These are phyloP conservation scores for Zasmidium citrigriseum DNA, from an alignment of 2,329 filamentous ascomycete genomes.

Conservation along the genomic window DNA sequence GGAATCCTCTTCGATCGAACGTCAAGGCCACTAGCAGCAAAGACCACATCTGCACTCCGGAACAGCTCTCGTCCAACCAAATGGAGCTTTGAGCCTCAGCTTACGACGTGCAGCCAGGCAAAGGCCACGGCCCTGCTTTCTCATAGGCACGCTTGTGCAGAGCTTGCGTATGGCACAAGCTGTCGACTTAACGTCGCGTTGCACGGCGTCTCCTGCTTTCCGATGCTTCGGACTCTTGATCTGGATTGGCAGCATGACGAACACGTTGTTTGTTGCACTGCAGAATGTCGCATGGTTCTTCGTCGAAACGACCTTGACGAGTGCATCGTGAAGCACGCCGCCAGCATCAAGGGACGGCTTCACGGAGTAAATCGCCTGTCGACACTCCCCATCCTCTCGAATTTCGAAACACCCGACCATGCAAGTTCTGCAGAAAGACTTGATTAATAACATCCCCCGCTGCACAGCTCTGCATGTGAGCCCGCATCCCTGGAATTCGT, in stretches of 20 bases:
- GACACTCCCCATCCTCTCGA: neutral
- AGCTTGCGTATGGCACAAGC: neutral
- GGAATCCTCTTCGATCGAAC: neutral
- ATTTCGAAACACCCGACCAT: neutral
- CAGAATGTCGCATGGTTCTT: neutral
- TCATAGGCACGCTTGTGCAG: neutral
- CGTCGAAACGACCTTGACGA: neutral
- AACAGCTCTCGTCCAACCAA: neutral
- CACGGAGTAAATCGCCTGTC: neutral
- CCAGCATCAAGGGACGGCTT: neutral
- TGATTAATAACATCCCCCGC: neutral
- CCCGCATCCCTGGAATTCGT: neutral
- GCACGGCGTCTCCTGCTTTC: neutral
- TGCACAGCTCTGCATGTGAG: neutral
- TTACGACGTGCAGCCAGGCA: slow-evolving; percentile 4
- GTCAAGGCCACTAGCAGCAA: neutral
- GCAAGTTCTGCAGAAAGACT: neutral
- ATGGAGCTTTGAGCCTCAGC: neutral
- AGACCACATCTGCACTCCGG: neutral
- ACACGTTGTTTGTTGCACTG: neutral
- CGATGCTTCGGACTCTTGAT: neutral
- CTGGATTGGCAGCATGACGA: neutral
- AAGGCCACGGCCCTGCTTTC: neutral
- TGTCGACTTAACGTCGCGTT: neutral
- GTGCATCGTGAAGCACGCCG: neutral